These are phyloP conservation scores for Glonium stellatum DNA, from an alignment of 495 filamentous ascomycete genomes.

Conservation along the genomic window DNA sequence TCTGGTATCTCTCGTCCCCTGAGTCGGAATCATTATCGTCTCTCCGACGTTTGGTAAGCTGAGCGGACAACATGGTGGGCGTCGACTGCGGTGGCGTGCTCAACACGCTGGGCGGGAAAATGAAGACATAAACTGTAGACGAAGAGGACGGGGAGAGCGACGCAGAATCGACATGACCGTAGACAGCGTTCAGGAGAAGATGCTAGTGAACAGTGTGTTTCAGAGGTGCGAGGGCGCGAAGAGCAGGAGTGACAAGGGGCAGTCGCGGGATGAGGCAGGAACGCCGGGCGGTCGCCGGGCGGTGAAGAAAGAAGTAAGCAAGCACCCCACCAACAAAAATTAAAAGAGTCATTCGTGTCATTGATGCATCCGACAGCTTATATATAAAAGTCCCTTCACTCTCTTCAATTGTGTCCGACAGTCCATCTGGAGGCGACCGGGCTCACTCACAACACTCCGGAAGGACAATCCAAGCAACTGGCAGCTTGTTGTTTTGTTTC, in stretches of 20 bases:
- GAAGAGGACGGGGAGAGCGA: not conserved
- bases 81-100: not conserved
- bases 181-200: not conserved
- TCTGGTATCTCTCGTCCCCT: constrained; percentile 17
- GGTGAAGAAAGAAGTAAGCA: not conserved
- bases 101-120: not conserved
- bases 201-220: not conserved
- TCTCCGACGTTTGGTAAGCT: constrained; percentile 15
- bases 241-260: not conserved
- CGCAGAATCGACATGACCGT: not conserved
- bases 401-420: too few species aligned
- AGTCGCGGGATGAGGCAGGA: not conserved
- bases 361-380: too few species aligned
- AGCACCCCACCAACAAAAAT: not conserved
- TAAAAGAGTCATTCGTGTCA: not conserved
- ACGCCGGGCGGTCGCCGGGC: not conserved
- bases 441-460: too few species aligned
- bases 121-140: not conserved
- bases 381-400: too few species aligned
- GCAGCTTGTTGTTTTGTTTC: not conserved
- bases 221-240: constrained; percentile 3
- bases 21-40: constrained; percentile 25
- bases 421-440: too few species aligned
- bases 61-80: constrained; percentile 16
- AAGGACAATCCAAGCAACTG: too few species aligned